Percentiles rank a stretch among this genome's conserved stretches.
Conservation (phyloP, 2,329 filamentous ascomycete species). For the Colletotrichum falcatum region DNA sequence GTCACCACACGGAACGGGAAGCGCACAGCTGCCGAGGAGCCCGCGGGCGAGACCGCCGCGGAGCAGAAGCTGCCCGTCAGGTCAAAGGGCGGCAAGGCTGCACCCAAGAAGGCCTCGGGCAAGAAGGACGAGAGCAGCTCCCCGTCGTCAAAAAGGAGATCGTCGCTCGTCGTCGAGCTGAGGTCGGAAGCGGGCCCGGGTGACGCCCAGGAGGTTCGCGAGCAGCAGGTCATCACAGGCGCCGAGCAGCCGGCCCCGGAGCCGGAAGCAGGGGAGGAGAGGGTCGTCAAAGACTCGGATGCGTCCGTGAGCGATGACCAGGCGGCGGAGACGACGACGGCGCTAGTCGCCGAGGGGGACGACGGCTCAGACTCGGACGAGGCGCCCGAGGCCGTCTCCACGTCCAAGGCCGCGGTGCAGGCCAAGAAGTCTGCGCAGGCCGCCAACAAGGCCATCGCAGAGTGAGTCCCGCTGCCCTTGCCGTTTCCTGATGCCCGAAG, state of each 20-base stretch:
- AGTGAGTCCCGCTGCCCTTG: constrained; percentile 54
- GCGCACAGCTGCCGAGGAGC: constrained; percentile 35
- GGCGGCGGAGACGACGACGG: constrained; percentile 37
- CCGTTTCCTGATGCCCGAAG: neutral
- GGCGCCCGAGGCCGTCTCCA: constrained; percentile 70
- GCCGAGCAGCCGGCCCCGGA: constrained; percentile 36
- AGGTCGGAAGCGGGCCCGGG: constrained; percentile 17
- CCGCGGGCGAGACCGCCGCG: constrained; percentile 13
- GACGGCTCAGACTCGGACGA: constrained; percentile 65
- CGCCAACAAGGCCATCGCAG: constrained; percentile 62
- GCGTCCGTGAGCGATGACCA: constrained; percentile 21
- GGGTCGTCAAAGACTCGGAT: constrained; percentile 39
- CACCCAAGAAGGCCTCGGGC: constrained; percentile 19
- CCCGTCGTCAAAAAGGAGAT: constrained; percentile 30
- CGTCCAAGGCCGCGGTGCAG: constrained; percentile 59
- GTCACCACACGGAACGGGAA: constrained; percentile 41
- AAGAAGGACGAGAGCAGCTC: constrained; percentile 32
- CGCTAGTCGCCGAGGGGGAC: constrained; percentile 53
- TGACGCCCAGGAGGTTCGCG: constrained; percentile 1
- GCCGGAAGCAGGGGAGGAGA: constrained; percentile 37
- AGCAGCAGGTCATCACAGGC: constrained; percentile 35
- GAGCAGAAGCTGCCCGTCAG: constrained; percentile 51
- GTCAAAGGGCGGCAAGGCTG: constrained; percentile 47
- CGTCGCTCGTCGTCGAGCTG: constrained; percentile 32
- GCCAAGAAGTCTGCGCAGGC: constrained; percentile 60